Evolutionary conservation across 1,139 yeast species (phyloP).

Genomic region (Wickerhamomyces sp.): DNA sequence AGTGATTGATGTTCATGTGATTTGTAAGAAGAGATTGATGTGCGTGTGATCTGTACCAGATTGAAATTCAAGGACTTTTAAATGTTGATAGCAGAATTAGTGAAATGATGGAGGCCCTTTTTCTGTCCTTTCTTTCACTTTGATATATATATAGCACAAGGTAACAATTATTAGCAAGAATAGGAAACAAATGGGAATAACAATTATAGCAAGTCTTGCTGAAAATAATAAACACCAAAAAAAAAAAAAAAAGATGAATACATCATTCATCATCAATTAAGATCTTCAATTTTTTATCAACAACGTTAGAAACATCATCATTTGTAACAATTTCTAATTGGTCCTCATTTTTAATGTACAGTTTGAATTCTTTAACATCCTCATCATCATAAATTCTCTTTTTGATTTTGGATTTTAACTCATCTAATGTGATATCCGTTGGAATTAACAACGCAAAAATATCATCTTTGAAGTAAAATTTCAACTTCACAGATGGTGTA

Average conservation of each 20-base stretch:
- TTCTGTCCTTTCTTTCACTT: background rate
- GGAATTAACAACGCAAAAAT: slow-evolving; percentile 83
- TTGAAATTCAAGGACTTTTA: too few relatives aligned
- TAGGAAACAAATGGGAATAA: background rate
- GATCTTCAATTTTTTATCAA: slow-evolving; percentile 31
- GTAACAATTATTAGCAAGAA: background rate
- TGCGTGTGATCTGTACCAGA: too few relatives aligned
- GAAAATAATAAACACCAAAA: background rate
- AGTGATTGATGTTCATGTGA: too few relatives aligned
- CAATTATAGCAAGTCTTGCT: background rate
- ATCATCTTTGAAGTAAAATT: slow-evolving; percentile 85
- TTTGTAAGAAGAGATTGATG: too few relatives aligned
- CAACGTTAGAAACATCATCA: slow-evolving; percentile 27
- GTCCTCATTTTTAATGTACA: slow-evolving; percentile 26
- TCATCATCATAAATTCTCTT: slow-evolving; percentile 51
- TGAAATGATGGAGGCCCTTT: too few relatives aligned
- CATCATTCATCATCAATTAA: slow-evolving; percentile 19
- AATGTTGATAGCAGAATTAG: too few relatives aligned
- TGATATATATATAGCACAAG: background rate
- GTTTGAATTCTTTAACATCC: slow-evolving; percentile 22
- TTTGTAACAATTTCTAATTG: slow-evolving; percentile 29
- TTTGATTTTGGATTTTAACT: slow-evolving; percentile 57
- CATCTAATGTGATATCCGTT: slow-evolving; percentile 50
- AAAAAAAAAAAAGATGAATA: too few relatives aligned
- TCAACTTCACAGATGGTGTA: slow-evolving; percentile 43